Percentiles rank a stretch among this genome's conserved stretches.
These are phyloP conservation scores for Lumnitzera littorea DNA, from an alignment of 345 rosid genomes.

Conservation along the genomic window DNA sequence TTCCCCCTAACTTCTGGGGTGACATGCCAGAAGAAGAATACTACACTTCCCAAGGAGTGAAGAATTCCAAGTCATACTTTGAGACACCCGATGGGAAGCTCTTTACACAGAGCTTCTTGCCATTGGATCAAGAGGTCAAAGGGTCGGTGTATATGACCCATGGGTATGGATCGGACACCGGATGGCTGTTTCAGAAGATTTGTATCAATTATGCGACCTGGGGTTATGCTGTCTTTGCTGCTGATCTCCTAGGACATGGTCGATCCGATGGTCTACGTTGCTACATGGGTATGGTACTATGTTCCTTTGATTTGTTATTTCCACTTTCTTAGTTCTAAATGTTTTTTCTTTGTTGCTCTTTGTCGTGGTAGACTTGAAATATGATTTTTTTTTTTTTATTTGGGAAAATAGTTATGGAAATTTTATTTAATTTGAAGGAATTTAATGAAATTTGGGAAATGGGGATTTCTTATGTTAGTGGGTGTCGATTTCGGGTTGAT, in stretches of 20 bases:
- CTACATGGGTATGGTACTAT: conserved; percentile 51
- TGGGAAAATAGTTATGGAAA: no score
- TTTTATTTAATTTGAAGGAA: no score
- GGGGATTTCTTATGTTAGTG: no score
- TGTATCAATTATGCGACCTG: conserved; percentile 64
- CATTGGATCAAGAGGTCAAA: conserved; percentile 63
- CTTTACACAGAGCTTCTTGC: conserved; percentile 77
- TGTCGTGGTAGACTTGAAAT: background rate
- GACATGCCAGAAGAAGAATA: conserved; percentile 81
- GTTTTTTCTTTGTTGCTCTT: background rate
- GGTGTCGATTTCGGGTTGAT: no score
- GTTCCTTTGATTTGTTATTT: no score
- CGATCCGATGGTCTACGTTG: conserved; percentile 91
- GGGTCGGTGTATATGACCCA: conserved; percentile 79
- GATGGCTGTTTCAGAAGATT: conserved; percentile 91
- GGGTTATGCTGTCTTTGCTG: conserved; percentile 99
- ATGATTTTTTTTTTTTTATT: background rate
- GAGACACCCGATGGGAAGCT: conserved; percentile 79
- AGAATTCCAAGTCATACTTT: conserved; percentile 64
- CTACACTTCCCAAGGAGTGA: conserved; percentile 78
- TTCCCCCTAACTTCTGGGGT: conserved; percentile 77
- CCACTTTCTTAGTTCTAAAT: no score
- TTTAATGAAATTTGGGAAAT: no score
- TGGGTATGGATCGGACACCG: conserved; percentile 91
- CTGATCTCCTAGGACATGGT: conserved; percentile 95